Percentiles rank a stretch among this genome's conserved stretches.
These are phyloP conservation scores for Agarophyton chilense DNA, from an alignment of 23 red algal genomes.

Conservation along the genomic window DNA sequence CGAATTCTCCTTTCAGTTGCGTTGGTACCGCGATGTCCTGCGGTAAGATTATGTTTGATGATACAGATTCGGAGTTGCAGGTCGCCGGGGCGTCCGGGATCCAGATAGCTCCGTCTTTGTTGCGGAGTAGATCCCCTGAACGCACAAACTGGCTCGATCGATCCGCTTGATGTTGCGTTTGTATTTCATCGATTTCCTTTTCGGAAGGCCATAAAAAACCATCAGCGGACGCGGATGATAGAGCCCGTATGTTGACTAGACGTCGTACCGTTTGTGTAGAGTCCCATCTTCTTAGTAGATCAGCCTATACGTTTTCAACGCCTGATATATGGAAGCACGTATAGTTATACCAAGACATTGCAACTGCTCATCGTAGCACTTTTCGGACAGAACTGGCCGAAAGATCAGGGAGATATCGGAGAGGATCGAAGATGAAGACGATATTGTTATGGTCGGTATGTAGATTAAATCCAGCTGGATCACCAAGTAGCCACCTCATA, in stretches of 20 bases:
- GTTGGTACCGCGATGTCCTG: not conserved
- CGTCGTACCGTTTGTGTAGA: not conserved
- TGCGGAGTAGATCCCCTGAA: too few relatives aligned
- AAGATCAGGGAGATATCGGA: not conserved
- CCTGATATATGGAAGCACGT: not conserved
- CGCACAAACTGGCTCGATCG: not conserved
- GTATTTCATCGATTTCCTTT: not conserved
- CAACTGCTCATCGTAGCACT: not conserved
- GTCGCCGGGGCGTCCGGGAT: not conserved
- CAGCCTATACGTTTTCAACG: not conserved
- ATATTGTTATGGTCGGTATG: conserved; percentile 30
- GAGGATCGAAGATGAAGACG: not conserved
- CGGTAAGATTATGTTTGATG: not conserved
- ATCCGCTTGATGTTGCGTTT: not conserved
- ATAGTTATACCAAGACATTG: not conserved
- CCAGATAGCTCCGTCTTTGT: not conserved
- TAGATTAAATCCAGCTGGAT: not conserved
- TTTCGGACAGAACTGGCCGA: not conserved
- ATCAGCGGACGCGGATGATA: not conserved
- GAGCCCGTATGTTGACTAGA: not conserved
- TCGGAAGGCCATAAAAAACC: not conserved
- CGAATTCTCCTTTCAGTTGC: not conserved
- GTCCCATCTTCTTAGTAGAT: not conserved
- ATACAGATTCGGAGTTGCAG: conserved; percentile 11
- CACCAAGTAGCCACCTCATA: not conserved